Evolutionary conservation across 106 monocot species (phyloP).

Genomic region (Dendrobium officinale): DNA sequence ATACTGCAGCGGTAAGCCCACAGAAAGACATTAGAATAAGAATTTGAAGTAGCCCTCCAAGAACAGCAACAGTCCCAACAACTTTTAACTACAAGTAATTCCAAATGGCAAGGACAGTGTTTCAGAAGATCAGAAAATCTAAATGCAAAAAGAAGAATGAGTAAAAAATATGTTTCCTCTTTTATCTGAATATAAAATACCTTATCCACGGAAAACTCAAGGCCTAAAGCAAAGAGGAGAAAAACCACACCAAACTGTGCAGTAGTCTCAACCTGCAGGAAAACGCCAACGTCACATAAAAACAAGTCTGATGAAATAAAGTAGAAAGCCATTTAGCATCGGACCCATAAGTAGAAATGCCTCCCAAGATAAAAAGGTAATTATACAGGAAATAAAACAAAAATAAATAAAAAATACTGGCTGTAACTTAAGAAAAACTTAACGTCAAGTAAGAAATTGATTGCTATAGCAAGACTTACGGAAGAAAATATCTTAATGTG

Average conservation of each 20-base stretch:
- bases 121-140: not conserved
- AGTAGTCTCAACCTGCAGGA: slow-evolving; percentile 85
- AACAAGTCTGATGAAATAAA: not conserved
- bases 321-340: not conserved
- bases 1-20: slow-evolving; percentile 82
- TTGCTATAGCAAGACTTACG: not conserved
- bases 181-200: slow-evolving; percentile 27
- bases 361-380: not conserved
- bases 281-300: slow-evolving; percentile 3
- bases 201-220: slow-evolving; percentile 94
- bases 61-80: slow-evolving; percentile 87
- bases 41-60: slow-evolving; percentile 98
- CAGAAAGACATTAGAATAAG: slow-evolving; percentile 75
- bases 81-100: slow-evolving; percentile 56
- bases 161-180: not conserved
- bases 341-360: not conserved
- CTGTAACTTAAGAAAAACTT: not conserved
- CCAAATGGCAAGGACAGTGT: not conserved
- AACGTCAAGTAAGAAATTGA: not conserved
- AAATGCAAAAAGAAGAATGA: not conserved
- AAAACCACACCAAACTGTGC: slow-evolving; percentile 96
- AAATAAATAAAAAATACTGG: not conserved
- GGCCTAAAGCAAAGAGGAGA: slow-evolving; percentile 92
- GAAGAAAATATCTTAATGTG: not conserved
- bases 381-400: not conserved